These are phyloP conservation scores for Xylaria palmicola DNA, from an alignment of 495 filamentous ascomycete species.

Conservation along the genomic window DNA sequence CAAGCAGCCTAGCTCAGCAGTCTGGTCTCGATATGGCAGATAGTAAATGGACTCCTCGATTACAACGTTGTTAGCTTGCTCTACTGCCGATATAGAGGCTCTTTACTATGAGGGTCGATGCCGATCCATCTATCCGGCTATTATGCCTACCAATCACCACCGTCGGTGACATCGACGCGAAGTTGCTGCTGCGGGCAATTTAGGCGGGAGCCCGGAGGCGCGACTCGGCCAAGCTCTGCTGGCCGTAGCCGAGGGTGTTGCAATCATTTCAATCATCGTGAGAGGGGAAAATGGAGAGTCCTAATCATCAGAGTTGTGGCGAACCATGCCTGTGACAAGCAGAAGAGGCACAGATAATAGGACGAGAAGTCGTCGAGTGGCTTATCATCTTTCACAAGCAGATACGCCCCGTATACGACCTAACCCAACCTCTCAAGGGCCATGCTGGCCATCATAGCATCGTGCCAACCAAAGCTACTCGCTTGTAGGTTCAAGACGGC, in stretches of 20 bases:
- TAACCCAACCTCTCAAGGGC: no score
- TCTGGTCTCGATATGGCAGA: background rate
- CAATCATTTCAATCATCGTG: no score
- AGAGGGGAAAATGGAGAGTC: background rate
- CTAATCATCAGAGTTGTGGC: no score
- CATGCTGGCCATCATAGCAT: background rate
- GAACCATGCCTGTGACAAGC: no score
- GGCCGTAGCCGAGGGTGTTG: background rate
- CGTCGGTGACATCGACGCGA: background rate
- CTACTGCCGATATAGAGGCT: background rate
- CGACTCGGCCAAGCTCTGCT: background rate
- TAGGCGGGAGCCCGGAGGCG: constrained; percentile 11
- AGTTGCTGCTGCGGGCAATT: constrained; percentile 5
- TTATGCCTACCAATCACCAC: constrained; percentile 14
- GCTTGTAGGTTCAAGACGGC: background rate
- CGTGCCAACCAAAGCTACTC: background rate
- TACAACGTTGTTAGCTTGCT: background rate
- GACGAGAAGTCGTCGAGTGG: background rate
- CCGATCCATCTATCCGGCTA: constrained; percentile 24
- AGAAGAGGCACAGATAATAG: no score
- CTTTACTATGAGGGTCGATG: background rate
- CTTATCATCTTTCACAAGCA: no score
- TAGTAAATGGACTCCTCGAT: background rate
- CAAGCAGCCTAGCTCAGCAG: background rate
- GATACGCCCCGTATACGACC: no score